Base-by-base conservation (phyloP, 805 yeast species). In the Metschnikowia lachancei region DNA sequence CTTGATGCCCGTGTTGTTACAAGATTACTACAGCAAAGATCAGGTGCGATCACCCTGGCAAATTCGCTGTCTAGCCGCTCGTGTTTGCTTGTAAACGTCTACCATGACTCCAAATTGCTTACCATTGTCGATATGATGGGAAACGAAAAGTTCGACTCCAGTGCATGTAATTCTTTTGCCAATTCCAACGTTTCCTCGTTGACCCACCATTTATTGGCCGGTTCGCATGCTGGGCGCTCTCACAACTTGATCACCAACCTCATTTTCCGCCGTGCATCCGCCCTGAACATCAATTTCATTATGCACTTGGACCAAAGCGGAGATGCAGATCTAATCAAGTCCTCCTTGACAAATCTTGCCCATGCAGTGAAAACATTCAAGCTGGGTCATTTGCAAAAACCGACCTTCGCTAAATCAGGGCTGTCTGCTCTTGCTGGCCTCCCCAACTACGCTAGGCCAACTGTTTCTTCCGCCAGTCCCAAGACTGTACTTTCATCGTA, bases 371-470 rank as follows among this genome's bases (percentile, higher is more conserved):
- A 52, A 17, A 45, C 46, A 13, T 58, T 62, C 51, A 8, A 3
- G 12, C 11, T 43, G 30, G 43, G 29, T 13, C 36, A 16, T 14
- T n/a, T n/a, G n/a, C 14, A 4, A 16, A 33, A 16, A 22, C n/a
- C 3, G 14, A n/a, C n/a, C n/a, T n/a, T n/a, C n/a, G n/a, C n/a
- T n/a, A n/a, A n/a, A n/a, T n/a, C n/a, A n/a, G n/a, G n/a, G n/a
- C n/a, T n/a, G n/a, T n/a, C n/a, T n/a, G 4, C 39, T 4, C 9
- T 26, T 6, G 17, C 39, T 1, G 10, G 12, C 11, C 29, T 57
- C 12, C 70, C 70, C 9, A 52, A 54, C 48, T 68, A 68, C 40
- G 69, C 72, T 9, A 58, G 58, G 42, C 69, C 73, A 4, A 67
- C 72, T 0, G 46, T 51, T 5, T 48, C 67, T 3, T 68, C 69